Evolutionary conservation across 2,329 filamentous ascomycete species (phyloP), one percentile per base, ranked within the genome.

Genomic region (Teratosphaeria zuluensis): DNA sequence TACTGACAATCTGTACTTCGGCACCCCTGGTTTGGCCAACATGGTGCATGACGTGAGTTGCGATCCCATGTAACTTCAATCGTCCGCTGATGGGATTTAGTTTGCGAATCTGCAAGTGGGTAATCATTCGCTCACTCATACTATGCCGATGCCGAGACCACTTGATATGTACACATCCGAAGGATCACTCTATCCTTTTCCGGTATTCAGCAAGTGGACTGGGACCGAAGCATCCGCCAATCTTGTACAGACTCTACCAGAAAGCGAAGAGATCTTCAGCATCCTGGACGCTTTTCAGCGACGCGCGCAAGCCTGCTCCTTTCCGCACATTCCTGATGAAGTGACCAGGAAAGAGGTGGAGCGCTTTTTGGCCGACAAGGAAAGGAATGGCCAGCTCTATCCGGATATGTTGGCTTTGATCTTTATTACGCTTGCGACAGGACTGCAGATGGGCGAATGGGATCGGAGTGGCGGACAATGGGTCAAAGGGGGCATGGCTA

Each of bases 331-430:
- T 1, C 77, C 77, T 1, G 70, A 76, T 21, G 72, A 78, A 46
- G 70, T 77, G 16, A 75, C 75, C 0, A 71, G 64, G 52, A 70
- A 64, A 53, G 78, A 80, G 59, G 70, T 80, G 19, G 73, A 77
- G 51, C 70, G 74, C 1, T 80, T 79, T 56, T 65, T 80, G 5
- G 66, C 70, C 1, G 72, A 78, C 48, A 64, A 69, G 5, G 68
- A 72, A 53, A 70, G 70, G 38, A 79, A 79, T 58, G 75, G 77
- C 0, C 67, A 74, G 32, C 68, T 71, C 53, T 74, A 73, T 59
- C 78, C 78, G 4, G 75, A 79, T 56, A 76, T 78, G 72, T 72
- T 80, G 16, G 78, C 76, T 6, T 65, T 80, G 14, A 68, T 80
- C 12, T 79, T 80, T 58, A 75, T 76, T 4, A 74, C 75, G 1